Evolutionary conservation across 2,329 filamentous ascomycete genomes (phyloP).

Genomic region (Nectriaceae sp.): DNA sequence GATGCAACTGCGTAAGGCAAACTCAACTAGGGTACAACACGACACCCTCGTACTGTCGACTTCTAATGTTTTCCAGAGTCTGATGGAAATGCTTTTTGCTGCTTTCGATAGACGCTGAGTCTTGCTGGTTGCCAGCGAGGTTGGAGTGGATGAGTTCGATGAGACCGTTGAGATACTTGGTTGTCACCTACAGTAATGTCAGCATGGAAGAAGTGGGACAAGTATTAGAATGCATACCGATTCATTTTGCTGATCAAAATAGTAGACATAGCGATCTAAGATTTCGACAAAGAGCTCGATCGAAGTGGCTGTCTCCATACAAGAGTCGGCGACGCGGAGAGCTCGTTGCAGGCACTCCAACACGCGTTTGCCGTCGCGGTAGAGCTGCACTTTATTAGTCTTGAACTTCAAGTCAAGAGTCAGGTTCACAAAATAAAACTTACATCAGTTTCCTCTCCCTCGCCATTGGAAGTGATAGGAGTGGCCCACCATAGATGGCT

Average conservation of each 20-base stretch:
- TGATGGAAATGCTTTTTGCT: constrained; percentile 93
- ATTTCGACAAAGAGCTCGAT: constrained; percentile 99
- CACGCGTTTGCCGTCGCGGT: constrained; percentile 95
- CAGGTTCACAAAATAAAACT: constrained; percentile 43
- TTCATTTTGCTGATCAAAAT: constrained; percentile 99
- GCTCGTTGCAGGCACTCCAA: constrained; percentile 95
- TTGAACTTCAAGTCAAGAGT: neutral
- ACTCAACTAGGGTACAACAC: constrained; percentile 63
- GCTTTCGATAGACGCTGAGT: constrained; percentile 80
- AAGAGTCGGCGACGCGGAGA: constrained; percentile 93
- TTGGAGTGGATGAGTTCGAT: constrained; percentile 99
- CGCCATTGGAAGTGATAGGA: constrained; percentile 73
- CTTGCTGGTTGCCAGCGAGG: constrained; percentile 79
- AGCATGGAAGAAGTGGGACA: constrained; percentile 6
- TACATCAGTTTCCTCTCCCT: constrained; percentile 80
- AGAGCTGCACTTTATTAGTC: constrained; percentile 62
- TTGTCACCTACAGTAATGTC: constrained; percentile 65
- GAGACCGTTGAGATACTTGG: constrained; percentile 95
- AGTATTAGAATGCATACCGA: constrained; percentile 55
- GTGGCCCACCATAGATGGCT: constrained; percentile 98
- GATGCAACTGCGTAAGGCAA: neutral
- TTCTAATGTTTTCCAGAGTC: constrained; percentile 90
- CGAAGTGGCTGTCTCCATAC: constrained; percentile 97
- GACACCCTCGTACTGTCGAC: constrained; percentile 90
- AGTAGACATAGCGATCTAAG: constrained; percentile 96